Evolutionary conservation across 805 yeast species (phyloP).

Genomic region (Ogataea philodendri): DNA sequence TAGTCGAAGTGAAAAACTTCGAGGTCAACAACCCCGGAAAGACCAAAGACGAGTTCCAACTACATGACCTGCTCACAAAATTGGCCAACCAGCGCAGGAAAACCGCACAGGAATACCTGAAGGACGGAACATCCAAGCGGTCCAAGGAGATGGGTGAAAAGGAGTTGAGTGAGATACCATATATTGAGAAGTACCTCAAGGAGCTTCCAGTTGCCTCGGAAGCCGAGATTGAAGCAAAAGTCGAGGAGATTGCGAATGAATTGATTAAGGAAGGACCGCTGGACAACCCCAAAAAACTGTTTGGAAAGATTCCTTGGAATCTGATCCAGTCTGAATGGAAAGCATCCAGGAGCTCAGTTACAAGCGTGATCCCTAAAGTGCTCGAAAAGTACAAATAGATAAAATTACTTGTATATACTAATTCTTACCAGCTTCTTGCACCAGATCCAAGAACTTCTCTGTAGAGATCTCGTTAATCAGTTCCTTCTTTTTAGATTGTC

Average conservation of each 20-base stretch:
- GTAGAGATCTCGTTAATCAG: slow-evolving; percentile 77
- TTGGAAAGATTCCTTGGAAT: slow-evolving; percentile 37
- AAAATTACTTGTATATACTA: slow-evolving; percentile 5
- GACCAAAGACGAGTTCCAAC: slow-evolving; percentile 31
- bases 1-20: slow-evolving; percentile 40
- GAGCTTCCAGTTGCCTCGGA: slow-evolving; percentile 38
- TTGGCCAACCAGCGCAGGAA: slow-evolving; percentile 41
- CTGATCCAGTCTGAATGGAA: slow-evolving; percentile 36
- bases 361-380: slow-evolving; percentile 30
- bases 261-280: slow-evolving; percentile 27
- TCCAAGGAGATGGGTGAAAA: slow-evolving; percentile 37
- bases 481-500: slow-evolving; percentile 51
- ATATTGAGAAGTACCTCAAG: slow-evolving; percentile 35
- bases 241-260: slow-evolving; percentile 30
- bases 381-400: slow-evolving; percentile 18
- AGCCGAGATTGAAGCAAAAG: slow-evolving; percentile 34
- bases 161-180: slow-evolving; percentile 39
- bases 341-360: slow-evolving; percentile 34
- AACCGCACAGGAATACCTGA: slow-evolving; percentile 38
- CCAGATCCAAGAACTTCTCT: slow-evolving; percentile 85
- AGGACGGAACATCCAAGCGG: slow-evolving; percentile 41
- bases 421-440: slow-evolving; percentile 67
- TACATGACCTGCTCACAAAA: slow-evolving; percentile 35
- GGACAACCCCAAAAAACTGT: slow-evolving; percentile 27
- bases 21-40: slow-evolving; percentile 33